A percentile compares a stretch with the other conserved stretches of the same genome.
Conservation (phyloP, 768 basidiomycete species). For the Lyophyllum atratum region DNA sequence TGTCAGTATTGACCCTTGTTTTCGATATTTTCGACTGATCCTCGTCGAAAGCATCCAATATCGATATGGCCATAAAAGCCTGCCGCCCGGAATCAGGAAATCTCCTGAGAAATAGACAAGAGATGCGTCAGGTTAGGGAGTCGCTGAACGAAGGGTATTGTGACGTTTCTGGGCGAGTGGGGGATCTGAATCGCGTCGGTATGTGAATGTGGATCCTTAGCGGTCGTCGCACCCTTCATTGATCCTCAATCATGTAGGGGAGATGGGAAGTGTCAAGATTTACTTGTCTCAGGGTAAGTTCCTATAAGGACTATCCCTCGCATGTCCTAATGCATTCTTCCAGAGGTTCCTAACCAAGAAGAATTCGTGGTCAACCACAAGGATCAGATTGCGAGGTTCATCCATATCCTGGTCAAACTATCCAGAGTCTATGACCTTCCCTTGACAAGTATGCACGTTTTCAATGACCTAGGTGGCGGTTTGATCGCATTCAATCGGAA, state of each 20-base stretch:
- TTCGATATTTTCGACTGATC: slow-evolving; percentile 2
- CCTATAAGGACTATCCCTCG: background rate
- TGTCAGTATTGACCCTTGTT: slow-evolving; percentile 26
- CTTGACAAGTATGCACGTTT: slow-evolving; percentile 76
- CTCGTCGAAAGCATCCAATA: slow-evolving; percentile 52
- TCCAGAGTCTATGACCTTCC: slow-evolving; percentile 75
- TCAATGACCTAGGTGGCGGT: slow-evolving; percentile 79
- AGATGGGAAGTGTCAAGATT: slow-evolving; percentile 62
- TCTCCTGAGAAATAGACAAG: slow-evolving; percentile 61
- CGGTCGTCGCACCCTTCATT: background rate
- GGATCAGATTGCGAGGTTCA: slow-evolving; percentile 70
- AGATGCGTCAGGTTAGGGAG: slow-evolving; percentile 74
- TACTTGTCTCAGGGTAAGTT: slow-evolving; percentile 62
- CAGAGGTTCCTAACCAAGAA: slow-evolving; percentile 59
- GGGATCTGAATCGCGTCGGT: slow-evolving; percentile 67
- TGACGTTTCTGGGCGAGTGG: slow-evolving; percentile 66
- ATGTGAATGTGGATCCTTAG: slow-evolving; percentile 16
- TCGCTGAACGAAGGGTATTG: slow-evolving; percentile 82
- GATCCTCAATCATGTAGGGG: slow-evolving; percentile 37
- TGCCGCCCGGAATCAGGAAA: slow-evolving; percentile 69
- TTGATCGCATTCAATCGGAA: slow-evolving; percentile 93
- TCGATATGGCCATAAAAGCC: slow-evolving; percentile 70
- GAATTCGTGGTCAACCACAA: slow-evolving; percentile 53
- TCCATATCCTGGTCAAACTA: slow-evolving; percentile 67
- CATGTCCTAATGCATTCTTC: background rate